Conservation (phyloP, 257 asterid species). For the Solanum chiquidenum region DNA sequence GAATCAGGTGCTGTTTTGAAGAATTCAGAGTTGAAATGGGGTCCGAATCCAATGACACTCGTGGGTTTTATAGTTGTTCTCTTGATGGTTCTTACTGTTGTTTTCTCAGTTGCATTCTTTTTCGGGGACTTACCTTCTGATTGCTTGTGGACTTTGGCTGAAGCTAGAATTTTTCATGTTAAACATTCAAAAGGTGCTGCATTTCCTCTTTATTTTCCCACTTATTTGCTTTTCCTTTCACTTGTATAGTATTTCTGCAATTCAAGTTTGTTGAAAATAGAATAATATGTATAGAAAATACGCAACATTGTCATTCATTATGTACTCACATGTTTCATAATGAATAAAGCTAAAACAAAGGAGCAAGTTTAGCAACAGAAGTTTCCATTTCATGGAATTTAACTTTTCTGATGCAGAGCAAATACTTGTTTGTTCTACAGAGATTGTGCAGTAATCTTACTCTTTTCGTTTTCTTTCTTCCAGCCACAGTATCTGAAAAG, state of each 20-base stretch:
- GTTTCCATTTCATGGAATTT: neutral
- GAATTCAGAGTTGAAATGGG: conserved; percentile 19
- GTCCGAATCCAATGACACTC: conserved; percentile 25
- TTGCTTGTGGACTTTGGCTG: conserved; percentile 30
- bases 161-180: conserved; percentile 28
- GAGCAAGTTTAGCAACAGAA: neutral
- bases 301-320: neutral
- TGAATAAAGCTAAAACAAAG: neutral
- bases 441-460: neutral
- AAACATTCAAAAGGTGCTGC: conserved; percentile 36
- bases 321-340: neutral
- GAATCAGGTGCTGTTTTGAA: conserved; percentile 5
- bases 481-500: conserved; percentile 20
- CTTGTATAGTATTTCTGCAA: neutral
- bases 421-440: neutral
- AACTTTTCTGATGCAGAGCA: neutral
- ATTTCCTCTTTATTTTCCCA: neutral
- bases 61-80: conserved; percentile 23
- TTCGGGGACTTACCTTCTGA: conserved; percentile 36
- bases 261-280: neutral
- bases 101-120: conserved; percentile 37
- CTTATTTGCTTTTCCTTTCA: neutral
- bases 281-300: neutral
- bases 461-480: neutral
- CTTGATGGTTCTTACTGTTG: conserved; percentile 43